Base-by-base conservation (phyloP, 371 early-diverging fungal genomes). In the Chytridium lagenaria region DNA sequence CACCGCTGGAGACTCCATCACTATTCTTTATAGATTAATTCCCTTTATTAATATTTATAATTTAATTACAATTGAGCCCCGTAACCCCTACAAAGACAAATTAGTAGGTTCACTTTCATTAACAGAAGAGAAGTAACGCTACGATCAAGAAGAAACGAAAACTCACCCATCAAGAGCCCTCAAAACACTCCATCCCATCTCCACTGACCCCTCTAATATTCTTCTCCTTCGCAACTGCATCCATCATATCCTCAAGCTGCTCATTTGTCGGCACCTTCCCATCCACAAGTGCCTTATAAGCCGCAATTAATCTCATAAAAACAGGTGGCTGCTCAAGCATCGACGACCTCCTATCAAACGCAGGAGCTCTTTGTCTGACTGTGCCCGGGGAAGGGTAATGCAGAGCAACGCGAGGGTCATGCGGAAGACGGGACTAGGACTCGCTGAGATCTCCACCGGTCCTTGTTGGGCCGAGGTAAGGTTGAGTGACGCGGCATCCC, bases 261-360 rank as follows among this genome's bases (percentile, higher is more conserved):
- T 81, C 82, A 64, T 90, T 90, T 50, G 84, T 88, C 19, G 91
- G 91, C 67, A 90, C 75, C 59, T 86, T 87, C 16, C 91, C 91
- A 31, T 86, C 75, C 15, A 74, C 76, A 28, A 89, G 63, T 0
- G 88, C 87, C 59, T 87, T 82, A 26, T 86, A 64, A 30, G 84
- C 75, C 7, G 55, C 55, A 28, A 26, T 10, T 7, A 55, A 26
- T 26, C 55, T 55, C 55, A 55, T 55, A 28, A 28, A 7, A 5
- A 55, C 5, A 26, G 55, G 55, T 23, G 55, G 55, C 19, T 55
- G 55, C 10, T 55, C 55, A 10, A 55, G 26, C 10, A 55, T 28
- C 16, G 55, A 10, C 10, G 55, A 55, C 10, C 55, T 16, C 7
- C 55, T 10, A 7, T 55, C 55, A 26, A 16, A 55, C 26, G 16